Evolutionary conservation across 192 early-diverging fungal genomes (phyloP).

Genomic region (Podila epigama): DNA sequence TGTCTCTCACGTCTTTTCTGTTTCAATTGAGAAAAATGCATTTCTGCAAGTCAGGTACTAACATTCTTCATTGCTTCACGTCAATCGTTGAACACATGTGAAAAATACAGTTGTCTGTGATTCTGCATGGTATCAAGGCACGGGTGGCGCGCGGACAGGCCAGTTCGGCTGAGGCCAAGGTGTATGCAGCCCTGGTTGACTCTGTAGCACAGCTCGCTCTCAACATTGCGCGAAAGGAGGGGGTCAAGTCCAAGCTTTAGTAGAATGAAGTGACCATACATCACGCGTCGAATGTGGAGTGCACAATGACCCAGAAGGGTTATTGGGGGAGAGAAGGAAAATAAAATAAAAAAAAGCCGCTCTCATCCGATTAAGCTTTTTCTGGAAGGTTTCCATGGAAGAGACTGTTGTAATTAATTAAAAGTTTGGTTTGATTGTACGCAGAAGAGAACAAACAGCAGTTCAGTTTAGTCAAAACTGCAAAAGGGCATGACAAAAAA

Average conservation of each 20-base stretch:
- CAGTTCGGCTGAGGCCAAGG: conserved; percentile 68
- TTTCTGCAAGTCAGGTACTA: background rate
- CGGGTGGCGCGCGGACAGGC: conserved; percentile 88
- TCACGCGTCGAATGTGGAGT: background rate
- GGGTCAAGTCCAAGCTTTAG: conserved; percentile 37
- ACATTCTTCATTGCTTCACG: background rate
- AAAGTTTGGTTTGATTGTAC: too few relatives aligned
- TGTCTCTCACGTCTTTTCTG: background rate
- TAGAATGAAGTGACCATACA: background rate
- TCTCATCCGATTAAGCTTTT: background rate
- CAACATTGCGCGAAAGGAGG: conserved; percentile 65
- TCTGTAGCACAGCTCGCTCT: conserved; percentile 60
- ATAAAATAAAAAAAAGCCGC: background rate
- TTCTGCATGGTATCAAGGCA: conserved; percentile 90
- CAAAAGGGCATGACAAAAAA: too few relatives aligned
- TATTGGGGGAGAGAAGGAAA: background rate
- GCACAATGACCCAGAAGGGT: background rate
- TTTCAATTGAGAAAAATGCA: background rate
- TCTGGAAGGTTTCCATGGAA: background rate
- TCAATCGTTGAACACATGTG: background rate
- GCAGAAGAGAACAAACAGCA: too few relatives aligned
- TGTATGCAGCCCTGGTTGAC: conserved; percentile 55
- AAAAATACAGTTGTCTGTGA: conserved; percentile 75
- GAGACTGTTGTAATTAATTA: too few relatives aligned
- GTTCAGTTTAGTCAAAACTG: too few relatives aligned